phyloP scores from a whole-genome alignment of 1,284 basidiomycete species.

The Naganishia sp. region DNA sequence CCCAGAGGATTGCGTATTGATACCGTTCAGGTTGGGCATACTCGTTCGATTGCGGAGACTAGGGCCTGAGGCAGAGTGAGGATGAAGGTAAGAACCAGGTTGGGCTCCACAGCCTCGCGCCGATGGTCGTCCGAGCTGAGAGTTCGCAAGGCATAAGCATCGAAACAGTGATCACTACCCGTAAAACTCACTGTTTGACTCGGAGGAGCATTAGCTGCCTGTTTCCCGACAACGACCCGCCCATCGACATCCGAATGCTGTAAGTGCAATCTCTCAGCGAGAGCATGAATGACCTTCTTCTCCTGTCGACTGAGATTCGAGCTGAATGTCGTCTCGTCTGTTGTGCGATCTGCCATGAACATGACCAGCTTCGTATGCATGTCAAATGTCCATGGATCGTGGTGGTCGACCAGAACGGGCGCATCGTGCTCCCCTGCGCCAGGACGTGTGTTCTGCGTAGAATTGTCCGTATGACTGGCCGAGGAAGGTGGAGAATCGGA shows the following conservation, averaged over 20 bases:
- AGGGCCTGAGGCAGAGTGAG: slow-evolving; percentile 33
- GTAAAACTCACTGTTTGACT: slow-evolving; percentile 16
- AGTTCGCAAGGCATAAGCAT: background rate
- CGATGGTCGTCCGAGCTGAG: slow-evolving; percentile 16
- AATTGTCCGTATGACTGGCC: background rate
- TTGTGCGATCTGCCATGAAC: slow-evolving; percentile 97
- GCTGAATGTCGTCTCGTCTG: slow-evolving; percentile 95
- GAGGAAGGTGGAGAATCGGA: slow-evolving; percentile 25
- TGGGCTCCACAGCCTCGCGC: slow-evolving; percentile 19
- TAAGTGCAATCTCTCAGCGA: slow-evolving; percentile 92
- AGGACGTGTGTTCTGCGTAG: background rate
- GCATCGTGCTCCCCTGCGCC: slow-evolving; percentile 11
- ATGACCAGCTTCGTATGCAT: slow-evolving; percentile 95
- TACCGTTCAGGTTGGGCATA: slow-evolving; percentile 67
- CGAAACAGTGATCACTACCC: background rate
- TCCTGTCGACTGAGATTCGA: slow-evolving; percentile 80
- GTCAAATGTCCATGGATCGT: slow-evolving; percentile 91
- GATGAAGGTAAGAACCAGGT: slow-evolving; percentile 18
- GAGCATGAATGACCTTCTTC: slow-evolving; percentile 87
- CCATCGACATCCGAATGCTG: slow-evolving; percentile 92
- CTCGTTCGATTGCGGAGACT: slow-evolving; percentile 84
- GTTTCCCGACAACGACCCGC: slow-evolving; percentile 81
- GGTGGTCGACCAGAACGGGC: slow-evolving; percentile 70
- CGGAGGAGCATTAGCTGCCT: slow-evolving; percentile 24
- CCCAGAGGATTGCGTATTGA: slow-evolving; percentile 63